These are phyloP conservation scores for Coemansia sp. DNA, from an alignment of 192 early-diverging fungal genomes.

Conservation along the genomic window DNA sequence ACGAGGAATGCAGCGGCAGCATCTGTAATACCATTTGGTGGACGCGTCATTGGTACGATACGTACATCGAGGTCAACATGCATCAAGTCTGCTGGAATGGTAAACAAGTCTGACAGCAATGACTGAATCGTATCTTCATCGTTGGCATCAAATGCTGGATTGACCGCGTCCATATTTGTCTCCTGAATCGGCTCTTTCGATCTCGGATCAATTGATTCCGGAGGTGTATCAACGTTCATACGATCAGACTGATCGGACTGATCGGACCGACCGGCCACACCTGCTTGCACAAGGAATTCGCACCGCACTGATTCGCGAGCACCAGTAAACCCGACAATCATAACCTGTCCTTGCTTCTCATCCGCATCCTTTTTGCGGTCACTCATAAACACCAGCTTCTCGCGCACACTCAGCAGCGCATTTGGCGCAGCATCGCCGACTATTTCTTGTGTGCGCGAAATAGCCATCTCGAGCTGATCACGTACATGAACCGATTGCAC, in stretches of 20 bases:
- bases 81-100: conserved; percentile 34
- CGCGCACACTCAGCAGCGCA: conserved; percentile 37
- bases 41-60: conserved; percentile 46
- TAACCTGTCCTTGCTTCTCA: conserved; percentile 10
- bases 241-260: neutral
- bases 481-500: conserved; percentile 43
- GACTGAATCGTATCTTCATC: conserved; percentile 8
- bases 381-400: conserved; percentile 38
- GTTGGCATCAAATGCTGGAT: neutral
- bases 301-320: conserved; percentile 44
- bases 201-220: neutral
- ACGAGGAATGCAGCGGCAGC: conserved; percentile 32
- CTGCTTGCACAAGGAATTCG: conserved; percentile 43
- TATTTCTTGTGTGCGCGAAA: conserved; percentile 33
- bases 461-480: conserved; percentile 45
- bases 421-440: conserved; percentile 12
- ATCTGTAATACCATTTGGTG: conserved; percentile 48
- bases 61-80: conserved; percentile 42
- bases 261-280: conserved; percentile 6
- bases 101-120: conserved; percentile 30
- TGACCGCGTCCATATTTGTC: neutral
- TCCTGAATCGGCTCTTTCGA: neutral
- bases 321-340: conserved; percentile 52
- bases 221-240: conserved; percentile 16
- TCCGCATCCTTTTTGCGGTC: conserved; percentile 9